Percentiles rank a stretch among this genome's conserved stretches.
These are phyloP conservation scores for Fagus sylvatica DNA, from an alignment of 306 rosid genomes.

Conservation along the genomic window DNA sequence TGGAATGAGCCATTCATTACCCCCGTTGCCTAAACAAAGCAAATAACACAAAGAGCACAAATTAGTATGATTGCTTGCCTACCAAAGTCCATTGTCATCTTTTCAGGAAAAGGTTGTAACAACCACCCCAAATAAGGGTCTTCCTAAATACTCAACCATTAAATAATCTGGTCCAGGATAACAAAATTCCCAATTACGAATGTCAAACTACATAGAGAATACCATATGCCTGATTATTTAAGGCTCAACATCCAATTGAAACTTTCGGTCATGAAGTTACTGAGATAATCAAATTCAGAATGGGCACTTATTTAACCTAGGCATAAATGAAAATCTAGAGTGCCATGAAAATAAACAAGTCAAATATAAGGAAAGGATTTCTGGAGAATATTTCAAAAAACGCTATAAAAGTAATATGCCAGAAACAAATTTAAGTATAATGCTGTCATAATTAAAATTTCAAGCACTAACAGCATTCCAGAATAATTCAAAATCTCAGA, in stretches of 20 bases:
- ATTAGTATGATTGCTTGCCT: not conserved
- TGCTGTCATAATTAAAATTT: not conserved
- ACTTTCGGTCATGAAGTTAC: not conserved
- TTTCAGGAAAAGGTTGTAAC: not conserved
- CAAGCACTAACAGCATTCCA: no score
- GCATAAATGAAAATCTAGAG: not conserved
- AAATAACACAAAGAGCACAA: constrained; percentile 13
- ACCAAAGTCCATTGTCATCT: not conserved
- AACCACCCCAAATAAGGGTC: not conserved
- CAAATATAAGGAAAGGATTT: not conserved
- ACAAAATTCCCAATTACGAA: not conserved
- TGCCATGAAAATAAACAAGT: no score
- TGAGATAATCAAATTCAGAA: not conserved
- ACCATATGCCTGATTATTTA: not conserved
- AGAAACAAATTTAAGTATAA: not conserved
- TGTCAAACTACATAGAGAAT: not conserved
- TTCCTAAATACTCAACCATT: not conserved
- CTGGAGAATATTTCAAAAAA: not conserved
- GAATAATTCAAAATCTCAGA: not conserved
- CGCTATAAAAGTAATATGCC: not conserved
- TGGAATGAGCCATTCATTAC: constrained; percentile 64
- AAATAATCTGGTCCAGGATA: not conserved
- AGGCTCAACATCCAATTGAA: not conserved
- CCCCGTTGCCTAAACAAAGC: constrained; percentile 46
- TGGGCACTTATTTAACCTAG: not conserved